A percentile compares a stretch with the other conserved stretches of the same genome.
Conservation (phyloP, 75 land plant species). For the Picea glauca region DNA sequence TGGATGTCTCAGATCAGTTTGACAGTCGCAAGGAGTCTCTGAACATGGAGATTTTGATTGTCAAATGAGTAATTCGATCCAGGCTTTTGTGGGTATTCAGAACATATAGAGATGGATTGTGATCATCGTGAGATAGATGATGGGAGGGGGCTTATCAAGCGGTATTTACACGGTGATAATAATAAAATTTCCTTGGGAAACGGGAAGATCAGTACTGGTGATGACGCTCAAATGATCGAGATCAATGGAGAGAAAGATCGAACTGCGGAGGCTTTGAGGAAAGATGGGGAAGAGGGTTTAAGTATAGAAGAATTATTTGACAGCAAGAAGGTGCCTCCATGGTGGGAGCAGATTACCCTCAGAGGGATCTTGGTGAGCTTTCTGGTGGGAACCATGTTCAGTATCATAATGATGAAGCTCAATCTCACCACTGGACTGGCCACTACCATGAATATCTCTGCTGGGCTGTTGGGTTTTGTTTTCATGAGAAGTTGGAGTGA, state of each 20-base stretch:
- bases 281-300: background rate
- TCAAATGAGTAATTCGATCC: too few species aligned
- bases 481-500: conserved; percentile 58
- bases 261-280: conserved; percentile 2
- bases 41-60: too few species aligned
- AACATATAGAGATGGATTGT: too few species aligned
- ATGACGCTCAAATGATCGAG: background rate
- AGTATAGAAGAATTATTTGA: conserved; percentile 19
- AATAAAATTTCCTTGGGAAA: background rate
- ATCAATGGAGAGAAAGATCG: background rate
- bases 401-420: conserved; percentile 79
- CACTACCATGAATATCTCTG: conserved; percentile 84
- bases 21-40: too few species aligned
- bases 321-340: conserved; percentile 42
- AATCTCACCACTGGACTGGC: conserved; percentile 79
- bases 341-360: conserved; percentile 65
- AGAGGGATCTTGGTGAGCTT: conserved; percentile 63
- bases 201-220: background rate
- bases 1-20: too few species aligned
- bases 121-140: too few species aligned
- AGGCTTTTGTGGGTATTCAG: too few species aligned
- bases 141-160: too few species aligned
- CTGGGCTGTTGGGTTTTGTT: conserved; percentile 79
- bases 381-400: conserved; percentile 60
- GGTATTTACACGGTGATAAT: background rate